A percentile compares a stretch with the other conserved stretches of the same genome.
Evolutionary conservation across 805 yeast species (phyloP).

Genomic region (Ogataea neopini): DNA sequence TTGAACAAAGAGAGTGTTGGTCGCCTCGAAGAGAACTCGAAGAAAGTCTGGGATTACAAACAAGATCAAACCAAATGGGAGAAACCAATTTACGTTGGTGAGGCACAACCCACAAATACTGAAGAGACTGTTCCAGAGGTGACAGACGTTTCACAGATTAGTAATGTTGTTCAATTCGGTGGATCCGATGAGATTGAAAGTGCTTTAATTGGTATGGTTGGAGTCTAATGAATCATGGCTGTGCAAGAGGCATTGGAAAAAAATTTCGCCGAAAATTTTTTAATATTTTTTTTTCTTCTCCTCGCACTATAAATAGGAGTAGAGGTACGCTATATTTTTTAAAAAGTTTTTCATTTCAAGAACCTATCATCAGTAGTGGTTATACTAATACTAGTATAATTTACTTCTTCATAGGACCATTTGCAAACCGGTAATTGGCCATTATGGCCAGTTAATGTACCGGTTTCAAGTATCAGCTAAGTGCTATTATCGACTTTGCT

Average conservation of each 20-base stretch:
- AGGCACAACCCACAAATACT: constrained; percentile 1
- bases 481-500: constrained; percentile 63
- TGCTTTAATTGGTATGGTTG: constrained; percentile 31
- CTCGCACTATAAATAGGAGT: constrained; percentile 11
- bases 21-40: constrained; percentile 31
- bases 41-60: constrained; percentile 59
- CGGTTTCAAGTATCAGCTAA: constrained; percentile 55
- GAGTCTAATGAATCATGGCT: constrained; percentile 21
- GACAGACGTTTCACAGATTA: constrained; percentile 10
- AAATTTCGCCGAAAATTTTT: constrained; percentile 7
- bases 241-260: neutral
- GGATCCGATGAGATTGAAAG: constrained; percentile 33
- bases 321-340: neutral
- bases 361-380: constrained; percentile 74
- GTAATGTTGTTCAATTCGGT: constrained; percentile 34
- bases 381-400: constrained; percentile 70
- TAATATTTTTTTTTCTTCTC: constrained; percentile 11
- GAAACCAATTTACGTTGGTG: constrained; percentile 37
- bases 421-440: constrained; percentile 44
- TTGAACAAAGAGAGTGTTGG: constrained; percentile 32
- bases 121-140: neutral
- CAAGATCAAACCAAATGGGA: constrained; percentile 56
- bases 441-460: constrained; percentile 37
- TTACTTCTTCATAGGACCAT: constrained; percentile 51
- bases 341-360: constrained; percentile 28